phyloP scores from a whole-genome alignment of 1,284 basidiomycete genomes.

The Mycena sp. region DNA sequence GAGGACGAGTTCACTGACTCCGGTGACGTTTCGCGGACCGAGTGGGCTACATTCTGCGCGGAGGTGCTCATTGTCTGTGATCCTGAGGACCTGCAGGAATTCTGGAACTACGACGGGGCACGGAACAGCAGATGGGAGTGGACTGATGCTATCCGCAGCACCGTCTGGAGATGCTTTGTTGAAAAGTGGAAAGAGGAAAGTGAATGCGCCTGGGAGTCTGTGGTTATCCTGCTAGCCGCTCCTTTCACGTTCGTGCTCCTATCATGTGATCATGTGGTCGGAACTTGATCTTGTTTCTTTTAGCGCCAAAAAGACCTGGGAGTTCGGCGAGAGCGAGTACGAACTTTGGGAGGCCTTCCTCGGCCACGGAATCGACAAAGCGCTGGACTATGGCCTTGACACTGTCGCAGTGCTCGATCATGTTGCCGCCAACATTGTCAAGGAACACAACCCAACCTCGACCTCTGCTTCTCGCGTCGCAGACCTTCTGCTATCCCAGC shows the following conservation, averaged over 20 bases:
- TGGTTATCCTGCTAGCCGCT: slow-evolving; percentile 61
- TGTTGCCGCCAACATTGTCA: slow-evolving; percentile 57
- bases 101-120: slow-evolving; percentile 58
- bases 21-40: slow-evolving; percentile 53
- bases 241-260: slow-evolving; percentile 65
- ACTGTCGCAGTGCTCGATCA: slow-evolving; percentile 59
- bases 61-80: slow-evolving; percentile 59
- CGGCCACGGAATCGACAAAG: slow-evolving; percentile 58
- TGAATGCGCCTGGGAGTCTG: slow-evolving; percentile 61
- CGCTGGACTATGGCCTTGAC: slow-evolving; percentile 67
- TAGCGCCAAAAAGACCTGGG: slow-evolving; percentile 62
- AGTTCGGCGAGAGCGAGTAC: slow-evolving; percentile 62
- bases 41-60: slow-evolving; percentile 70
- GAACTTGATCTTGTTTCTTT: slow-evolving; percentile 10
- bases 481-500: slow-evolving; percentile 65
- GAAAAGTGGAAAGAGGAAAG: slow-evolving; percentile 59
- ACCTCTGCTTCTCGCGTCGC: slow-evolving; percentile 59
- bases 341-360: slow-evolving; percentile 67
- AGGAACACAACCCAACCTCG: slow-evolving; percentile 53
- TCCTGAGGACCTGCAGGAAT: slow-evolving; percentile 54
- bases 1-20: slow-evolving; percentile 58
- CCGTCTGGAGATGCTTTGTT: slow-evolving; percentile 65
- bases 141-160: slow-evolving; percentile 46
- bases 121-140: slow-evolving; percentile 42
- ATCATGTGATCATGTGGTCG: background rate